Conservation (phyloP, 1,284 basidiomycete species). For the Afroboletus lepidellus region DNA sequence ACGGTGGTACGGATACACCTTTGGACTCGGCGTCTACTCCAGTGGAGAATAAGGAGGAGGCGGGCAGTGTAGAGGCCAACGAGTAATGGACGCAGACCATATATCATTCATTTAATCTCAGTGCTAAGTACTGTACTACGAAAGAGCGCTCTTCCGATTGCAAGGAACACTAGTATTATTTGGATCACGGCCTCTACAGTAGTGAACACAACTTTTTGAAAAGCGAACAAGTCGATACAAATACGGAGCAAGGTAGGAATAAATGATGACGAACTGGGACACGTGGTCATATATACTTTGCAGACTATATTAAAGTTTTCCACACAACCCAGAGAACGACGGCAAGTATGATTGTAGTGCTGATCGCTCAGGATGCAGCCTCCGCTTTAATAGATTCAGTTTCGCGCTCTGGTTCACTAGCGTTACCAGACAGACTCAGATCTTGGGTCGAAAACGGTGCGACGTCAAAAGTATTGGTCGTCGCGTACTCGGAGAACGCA, state of each 20-base stretch:
- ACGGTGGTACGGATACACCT: slow-evolving; percentile 47
- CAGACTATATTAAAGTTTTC: slow-evolving; percentile 33
- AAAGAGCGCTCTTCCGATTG: slow-evolving; percentile 10
- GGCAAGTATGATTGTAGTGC: slow-evolving; percentile 20
- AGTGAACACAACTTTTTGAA: slow-evolving; percentile 32
- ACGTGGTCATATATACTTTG: slow-evolving; percentile 37
- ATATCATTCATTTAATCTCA: slow-evolving; percentile 18
- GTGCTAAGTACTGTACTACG: slow-evolving; percentile 17
- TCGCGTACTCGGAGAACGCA: slow-evolving; percentile 65
- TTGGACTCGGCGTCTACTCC: slow-evolving; percentile 49
- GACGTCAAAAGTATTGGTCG: slow-evolving; percentile 66
- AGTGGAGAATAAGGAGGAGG: slow-evolving; percentile 34
- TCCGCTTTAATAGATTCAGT: slow-evolving; percentile 50
- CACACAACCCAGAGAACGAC: slow-evolving; percentile 29
- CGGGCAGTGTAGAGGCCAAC: slow-evolving; percentile 41
- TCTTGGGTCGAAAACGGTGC: slow-evolving; percentile 63
- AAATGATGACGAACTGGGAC: slow-evolving; percentile 32
- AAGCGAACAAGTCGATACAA: slow-evolving; percentile 32
- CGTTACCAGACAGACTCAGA: slow-evolving; percentile 53
- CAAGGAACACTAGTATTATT: slow-evolving; percentile 33
- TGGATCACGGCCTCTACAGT: slow-evolving; percentile 31
- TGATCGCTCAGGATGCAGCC: slow-evolving; percentile 29
- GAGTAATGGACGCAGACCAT: slow-evolving; percentile 34
- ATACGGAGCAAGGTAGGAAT: slow-evolving; percentile 39
- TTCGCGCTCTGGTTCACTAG: slow-evolving; percentile 54